Evolutionary conservation across 2,329 filamentous ascomycete species (phyloP), one percentile per base, ranked within the genome.

Genomic region (Colletotrichum lentis): DNA sequence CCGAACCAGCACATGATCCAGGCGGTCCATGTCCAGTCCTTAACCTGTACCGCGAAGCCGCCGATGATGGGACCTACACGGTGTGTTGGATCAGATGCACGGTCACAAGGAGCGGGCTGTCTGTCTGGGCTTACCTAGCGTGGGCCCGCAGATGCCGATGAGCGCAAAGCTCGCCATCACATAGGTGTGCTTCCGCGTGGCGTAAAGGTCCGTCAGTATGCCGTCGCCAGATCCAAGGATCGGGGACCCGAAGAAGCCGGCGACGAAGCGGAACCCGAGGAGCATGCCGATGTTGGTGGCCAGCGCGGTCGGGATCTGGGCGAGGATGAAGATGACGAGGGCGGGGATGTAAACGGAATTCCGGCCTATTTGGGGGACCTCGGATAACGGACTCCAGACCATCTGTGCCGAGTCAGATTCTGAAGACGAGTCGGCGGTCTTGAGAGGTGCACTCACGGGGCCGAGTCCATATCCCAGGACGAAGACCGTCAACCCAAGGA

Each of bases 401-500:
- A 69, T 47, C 67, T 69, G 6, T 49, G 37, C 14, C 20, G 7
- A 16, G 20, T 59, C 10, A 58, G 24, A 20, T 18, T 8, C 12
- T 14, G 22, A n/a, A n/a, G 10, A 16, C 16, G 5, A n/a, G 1
- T 11, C 37, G 31, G 12, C 18, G 7, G 5, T 8, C 12, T 6
- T 12, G 5, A 35, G 27, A 46, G 2, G 8, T 8, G 11, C 22
- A 55, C 67, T 69, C 14, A 69, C 67, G 5, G 57, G 57, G 83
- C 90, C 92, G 59, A 95, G 81, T 73, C 92, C 92, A 72, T 95
- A 95, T 3, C 92, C 92, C 31, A 95, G 80, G 39, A 96, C 92
- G 70, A 95, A 95, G 0, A 95, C 79, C 0, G 90, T 90, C 65
- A 96, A 88, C 18, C 85, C 88, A 1, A 96, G 78, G 16, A 96